Evolutionary conservation across 345 rosid genomes (phyloP).

Genomic region (Anacardium occidentale): DNA sequence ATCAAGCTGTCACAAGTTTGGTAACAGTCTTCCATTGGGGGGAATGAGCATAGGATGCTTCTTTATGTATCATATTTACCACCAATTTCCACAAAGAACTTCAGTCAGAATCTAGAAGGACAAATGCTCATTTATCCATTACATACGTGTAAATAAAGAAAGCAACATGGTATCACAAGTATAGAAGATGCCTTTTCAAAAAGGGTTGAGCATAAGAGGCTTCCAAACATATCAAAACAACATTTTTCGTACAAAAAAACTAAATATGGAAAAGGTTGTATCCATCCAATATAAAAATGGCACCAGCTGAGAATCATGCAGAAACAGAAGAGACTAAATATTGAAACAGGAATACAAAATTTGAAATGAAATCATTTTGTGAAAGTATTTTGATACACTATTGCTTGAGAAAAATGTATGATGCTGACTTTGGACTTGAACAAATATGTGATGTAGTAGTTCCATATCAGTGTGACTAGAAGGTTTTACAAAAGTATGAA

Average conservation of each 20-base stretch:
- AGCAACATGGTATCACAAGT: background rate
- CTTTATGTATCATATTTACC: background rate
- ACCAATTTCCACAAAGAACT: background rate
- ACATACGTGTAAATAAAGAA: background rate
- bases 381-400: background rate
- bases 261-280: background rate
- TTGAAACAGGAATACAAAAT: background rate
- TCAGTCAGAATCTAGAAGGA: background rate
- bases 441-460: background rate
- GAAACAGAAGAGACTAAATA: background rate
- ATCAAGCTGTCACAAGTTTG: conserved; percentile 8
- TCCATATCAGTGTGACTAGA: too few relatives aligned
- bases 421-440: background rate
- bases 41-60: conserved; percentile 1
- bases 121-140: background rate
- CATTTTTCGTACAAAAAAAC: background rate
- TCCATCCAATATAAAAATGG: background rate
- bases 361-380: background rate
- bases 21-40: background rate
- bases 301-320: background rate
- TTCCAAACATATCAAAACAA: background rate
- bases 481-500: background rate
- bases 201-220: background rate
- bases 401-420: background rate
- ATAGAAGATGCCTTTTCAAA: background rate